Percentiles rank a stretch among this genome's conserved stretches.
These are phyloP conservation scores for Stellera chamaejasme DNA, from an alignment of 345 rosid genomes.

Conservation along the genomic window DNA sequence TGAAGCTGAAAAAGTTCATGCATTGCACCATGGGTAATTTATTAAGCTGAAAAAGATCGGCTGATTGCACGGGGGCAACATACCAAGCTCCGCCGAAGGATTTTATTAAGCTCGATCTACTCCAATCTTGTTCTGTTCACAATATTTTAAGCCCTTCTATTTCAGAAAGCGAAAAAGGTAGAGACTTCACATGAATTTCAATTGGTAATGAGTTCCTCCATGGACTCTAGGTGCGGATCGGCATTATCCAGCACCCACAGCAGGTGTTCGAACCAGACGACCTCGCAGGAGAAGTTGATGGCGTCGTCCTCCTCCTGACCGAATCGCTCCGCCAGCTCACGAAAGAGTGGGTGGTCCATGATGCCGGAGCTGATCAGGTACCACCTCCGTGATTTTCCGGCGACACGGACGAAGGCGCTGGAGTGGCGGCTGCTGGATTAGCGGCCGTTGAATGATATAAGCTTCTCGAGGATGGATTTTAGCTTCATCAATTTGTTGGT, in stretches of 20 bases:
- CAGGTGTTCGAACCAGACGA: conserved; percentile 88
- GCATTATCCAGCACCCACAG: conserved; percentile 93
- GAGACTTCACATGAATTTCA: too few species aligned
- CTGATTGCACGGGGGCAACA: too few species aligned
- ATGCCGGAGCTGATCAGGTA: conserved; percentile 61
- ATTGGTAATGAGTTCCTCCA: conserved; percentile 76
- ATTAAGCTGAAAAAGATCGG: too few species aligned
- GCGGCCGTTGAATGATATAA: conserved; percentile 63
- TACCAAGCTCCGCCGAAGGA: too few species aligned
- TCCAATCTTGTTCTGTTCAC: too few species aligned
- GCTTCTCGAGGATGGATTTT: conserved; percentile 73
- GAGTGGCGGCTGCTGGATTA: conserved; percentile 21
- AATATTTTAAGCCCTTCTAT: too few species aligned
- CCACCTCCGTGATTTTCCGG: conserved; percentile 64
- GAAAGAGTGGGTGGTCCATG: conserved; percentile 37
- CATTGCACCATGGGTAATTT: too few species aligned
- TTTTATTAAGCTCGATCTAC: too few species aligned
- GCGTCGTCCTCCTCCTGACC: conserved; percentile 28
- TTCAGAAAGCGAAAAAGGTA: too few species aligned
- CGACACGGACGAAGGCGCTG: conserved; percentile 37
- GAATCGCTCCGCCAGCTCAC: conserved; percentile 31
- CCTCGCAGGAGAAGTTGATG: conserved; percentile 68
- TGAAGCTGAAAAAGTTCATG: too few species aligned
- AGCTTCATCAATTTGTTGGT: conserved; percentile 71
- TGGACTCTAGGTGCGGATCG: conserved; percentile 61